Evolutionary conservation across 768 basidiomycete genomes (phyloP), one percentile per base, ranked within the genome.

Genomic region (Hygrophorus pudorinus): DNA sequence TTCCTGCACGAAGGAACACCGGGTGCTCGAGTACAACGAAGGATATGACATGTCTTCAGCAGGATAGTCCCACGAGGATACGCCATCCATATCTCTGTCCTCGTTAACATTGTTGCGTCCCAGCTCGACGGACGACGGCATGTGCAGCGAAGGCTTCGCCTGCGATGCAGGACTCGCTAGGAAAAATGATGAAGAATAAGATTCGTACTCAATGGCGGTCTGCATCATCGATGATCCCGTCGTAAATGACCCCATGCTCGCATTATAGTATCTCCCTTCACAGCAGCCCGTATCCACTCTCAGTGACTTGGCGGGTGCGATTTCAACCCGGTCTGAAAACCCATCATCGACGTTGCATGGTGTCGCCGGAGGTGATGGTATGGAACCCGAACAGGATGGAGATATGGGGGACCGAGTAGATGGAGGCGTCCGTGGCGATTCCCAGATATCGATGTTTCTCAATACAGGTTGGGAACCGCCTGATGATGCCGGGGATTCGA

Each of bases 171-270:
- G 65, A 30, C 69, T 72, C 43, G 65, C 64, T 43, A 77, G 60
- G 52, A 72, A 78, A 51, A 73, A 78, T 44, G 74, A 72, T 1
- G 77, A 77, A 13, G 73, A 70, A 52, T 75, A 78, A 10, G 72
- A 68, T 43, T 74, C 78, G 44, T 74, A 72, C 59, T 85, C 83
- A 38, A 83, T 75, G 31, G 83, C 83, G 14, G 83, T 85, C 47
- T 81, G 81, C 81, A 85, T 83, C 51, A 70, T 67, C 20, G 81
- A 81, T 27, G 79, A 78, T 13, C 67, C 64, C 30, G 74, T 70
- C 11, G 74, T 74, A 47, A 53, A 66, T 34, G 67, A 71, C 14
- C 63, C 63, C 27, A 63, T 58, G 55, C 68, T 62, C 49, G 62
- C 65, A 51, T 74, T 67, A 57, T 74, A 75, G 50, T 68, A 68